Evolutionary conservation across 2,329 filamentous ascomycete genomes (phyloP), one percentile per base, ranked within the genome.

Genomic region (Pezicula neosporulosa): DNA sequence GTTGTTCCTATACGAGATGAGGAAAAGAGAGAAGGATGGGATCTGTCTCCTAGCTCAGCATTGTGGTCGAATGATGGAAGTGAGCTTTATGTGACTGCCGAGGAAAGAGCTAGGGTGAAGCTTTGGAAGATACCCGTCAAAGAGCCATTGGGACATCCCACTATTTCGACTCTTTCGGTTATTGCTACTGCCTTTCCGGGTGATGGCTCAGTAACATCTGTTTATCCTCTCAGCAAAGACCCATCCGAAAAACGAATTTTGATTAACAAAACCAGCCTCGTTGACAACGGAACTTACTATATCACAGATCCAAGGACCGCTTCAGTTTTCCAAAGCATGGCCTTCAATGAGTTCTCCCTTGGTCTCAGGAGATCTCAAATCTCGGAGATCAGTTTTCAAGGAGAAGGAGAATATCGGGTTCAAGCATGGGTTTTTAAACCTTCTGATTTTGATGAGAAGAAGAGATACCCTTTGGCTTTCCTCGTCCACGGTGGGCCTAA

Each of bases 401-500:
- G 86, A 27, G 80, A 79, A 4, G 80, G 77, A 33, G 58, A 66
- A 21, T 84, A 85, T 56, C 68, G 80, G 28, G 77, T 87, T 16
- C 86, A 90, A 59, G 83, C 86, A 0, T 78, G 85, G 60, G 81
- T 85, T 8, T 0, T 82, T 80, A 1, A 52, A 33, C 42, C 42
- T n/a, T 28, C 42, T 27, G 27, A 77, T 59, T 93, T 91, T 63
- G 77, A 87, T 60, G 67, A 76, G 8, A 72, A 68, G n/a, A 85
- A 89, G 66, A 89, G 80, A 56, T 94, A 92, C 60, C 89, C 89
- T 0, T 74, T 94, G 3, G 81, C 86, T 1, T 84, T 90, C 62
- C 72, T 90, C 44, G 86, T 94, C 55, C 90, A 95, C 61, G 90
- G 90, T 47, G 90, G 90, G 0, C 90, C 90, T 0, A 89, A 94